Base-by-base conservation (phyloP, 176 grass and related monocot genomes). In the Pontederia paniculata region DNA sequence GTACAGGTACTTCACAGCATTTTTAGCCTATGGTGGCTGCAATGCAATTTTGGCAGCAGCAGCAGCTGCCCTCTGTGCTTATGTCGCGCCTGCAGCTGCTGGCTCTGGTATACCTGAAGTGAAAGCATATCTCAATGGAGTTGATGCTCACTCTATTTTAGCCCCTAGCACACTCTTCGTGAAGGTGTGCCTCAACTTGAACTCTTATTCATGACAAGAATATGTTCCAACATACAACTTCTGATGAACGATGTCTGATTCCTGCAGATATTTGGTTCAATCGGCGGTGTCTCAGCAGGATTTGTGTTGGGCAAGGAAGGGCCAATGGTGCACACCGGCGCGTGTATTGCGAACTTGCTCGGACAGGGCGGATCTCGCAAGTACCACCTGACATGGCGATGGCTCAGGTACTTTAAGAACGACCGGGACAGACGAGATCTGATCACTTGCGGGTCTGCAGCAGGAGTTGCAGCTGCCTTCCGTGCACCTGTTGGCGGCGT, bases 61-160 rank as follows among this genome's bases (percentile, higher is more conserved):
- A 9, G 86, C 94, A 56, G 80, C 94, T 43, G 83, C 83, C 16
- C 75, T 98, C 31, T 91, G 94, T 31, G 87, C 87, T 79, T 98
- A 91, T 37, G 81, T 98, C 71, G 83, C 87, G 69, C 94, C 94
- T 23, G 87, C 94, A 68, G 94, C 94, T 72, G 94, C 94, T 60
- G 94, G 94, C 0, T 91, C 94, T 51, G 93, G 86, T 21, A 98
- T 98, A 28, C 94, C 94, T 52, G 94, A 98, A 91, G 87, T 98
- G 52, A 98, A 98, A 62, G 94, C 94, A 17, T 98, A 98, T 72
- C 94, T 98, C 51, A 98, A 98, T 66, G 94, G 94, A 70, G 66
- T 98, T 64, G 87, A 98, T 70, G 66, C 94, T 44, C 82, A 91
- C 53, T 84, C 86, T 54, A 98, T 98, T 69, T 74, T 98, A 71